Evolutionary conservation across 1,139 yeast genomes (phyloP), one percentile per base, ranked within the genome.

Genomic region (Pichia sp.): DNA sequence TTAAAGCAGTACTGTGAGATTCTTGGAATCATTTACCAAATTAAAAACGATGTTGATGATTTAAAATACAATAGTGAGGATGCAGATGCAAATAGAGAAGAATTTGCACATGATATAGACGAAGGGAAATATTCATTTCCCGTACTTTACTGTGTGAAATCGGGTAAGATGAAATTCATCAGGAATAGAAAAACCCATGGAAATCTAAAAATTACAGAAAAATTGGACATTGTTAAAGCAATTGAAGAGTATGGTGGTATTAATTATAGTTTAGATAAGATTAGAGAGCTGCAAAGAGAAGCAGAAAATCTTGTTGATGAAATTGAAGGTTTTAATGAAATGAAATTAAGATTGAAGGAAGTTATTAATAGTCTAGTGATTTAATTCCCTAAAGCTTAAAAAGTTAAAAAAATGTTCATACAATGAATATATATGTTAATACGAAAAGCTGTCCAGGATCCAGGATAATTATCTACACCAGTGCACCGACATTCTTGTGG

Each of bases 61-160:
- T 66, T 86, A 4, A 25, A 32, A 27, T n/a, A 8, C 0, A 28
- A 28, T 27, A 30, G 8, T 8, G 8, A 30, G 7, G 32, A 30
- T 34, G 27, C 42, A n/a, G 31, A n/a, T 37, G 10, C 5, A 28
- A 10, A 5, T 1, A 28, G 9, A 70, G 88, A 89, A 65, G 96
- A 96, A 0, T 79, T 76, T 48, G 88, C 95, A 46, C 96, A 89
- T 58, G 97, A 89, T 61, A 73, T 89, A 38, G 78, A 89, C 0
- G 97, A 89, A 64, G 97, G 97, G 0, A 90, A 89, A 65, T 77
- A 85, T 52, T 84, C 95, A 1, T 83, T 86, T 54, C 96, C 96
- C 0, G 80, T 89, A 7, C 18, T 44, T 3, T 39, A 43, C 26
- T 48, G 48, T 39, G 25, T 47, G 18, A 18, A 18, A 18, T 18